Percentiles rank a stretch among this genome's conserved stretches.
These are phyloP conservation scores for Penicillium sp. DNA, from an alignment of 2,329 filamentous ascomycete species.

Conservation along the genomic window DNA sequence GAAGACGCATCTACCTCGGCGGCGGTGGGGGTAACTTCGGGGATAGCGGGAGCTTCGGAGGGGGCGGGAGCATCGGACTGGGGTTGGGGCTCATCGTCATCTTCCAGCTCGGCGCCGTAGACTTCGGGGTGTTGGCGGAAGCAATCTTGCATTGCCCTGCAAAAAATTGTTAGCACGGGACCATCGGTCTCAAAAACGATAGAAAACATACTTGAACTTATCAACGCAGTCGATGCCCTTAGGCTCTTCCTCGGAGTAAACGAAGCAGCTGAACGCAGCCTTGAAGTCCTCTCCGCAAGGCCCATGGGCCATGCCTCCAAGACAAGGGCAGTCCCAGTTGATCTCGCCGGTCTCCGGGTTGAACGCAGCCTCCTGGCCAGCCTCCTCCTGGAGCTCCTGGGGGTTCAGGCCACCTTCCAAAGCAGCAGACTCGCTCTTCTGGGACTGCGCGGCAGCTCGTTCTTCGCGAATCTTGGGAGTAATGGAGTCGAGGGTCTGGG, in stretches of 20 bases:
- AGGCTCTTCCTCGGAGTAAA: conserved; percentile 89
- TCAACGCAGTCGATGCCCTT: conserved; percentile 98
- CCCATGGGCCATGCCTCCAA: conserved; percentile 94
- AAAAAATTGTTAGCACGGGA: conserved; percentile 30
- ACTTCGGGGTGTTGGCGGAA: conserved; percentile 90
- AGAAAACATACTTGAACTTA: conserved; percentile 78
- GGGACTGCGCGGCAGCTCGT: conserved; percentile 22
- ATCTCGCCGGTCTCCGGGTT: conserved; percentile 99
- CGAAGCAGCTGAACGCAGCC: conserved; percentile 95
- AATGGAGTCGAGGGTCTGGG: conserved; percentile 66
- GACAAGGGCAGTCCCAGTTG: conserved; percentile 98
- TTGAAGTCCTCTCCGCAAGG: conserved; percentile 96
- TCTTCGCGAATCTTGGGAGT: conserved; percentile 54
- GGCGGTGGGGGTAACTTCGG: conserved; percentile 16
- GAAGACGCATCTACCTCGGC: conserved; percentile 29
- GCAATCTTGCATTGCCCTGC: conserved; percentile 93
- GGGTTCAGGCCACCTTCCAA: conserved; percentile 37
- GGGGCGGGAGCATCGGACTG: conserved; percentile 38
- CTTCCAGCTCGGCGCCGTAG: conserved; percentile 83
- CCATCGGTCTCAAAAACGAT: neutral
- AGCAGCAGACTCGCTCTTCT: conserved; percentile 11
- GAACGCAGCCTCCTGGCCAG: conserved; percentile 84
- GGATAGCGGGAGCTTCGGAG: conserved; percentile 31
- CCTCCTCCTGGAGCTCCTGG: conserved; percentile 72
- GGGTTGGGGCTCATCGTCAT: conserved; percentile 58